These are phyloP conservation scores for Pichia nanzhaoensis DNA, from an alignment of 805 yeast species.

Conservation along the genomic window DNA sequence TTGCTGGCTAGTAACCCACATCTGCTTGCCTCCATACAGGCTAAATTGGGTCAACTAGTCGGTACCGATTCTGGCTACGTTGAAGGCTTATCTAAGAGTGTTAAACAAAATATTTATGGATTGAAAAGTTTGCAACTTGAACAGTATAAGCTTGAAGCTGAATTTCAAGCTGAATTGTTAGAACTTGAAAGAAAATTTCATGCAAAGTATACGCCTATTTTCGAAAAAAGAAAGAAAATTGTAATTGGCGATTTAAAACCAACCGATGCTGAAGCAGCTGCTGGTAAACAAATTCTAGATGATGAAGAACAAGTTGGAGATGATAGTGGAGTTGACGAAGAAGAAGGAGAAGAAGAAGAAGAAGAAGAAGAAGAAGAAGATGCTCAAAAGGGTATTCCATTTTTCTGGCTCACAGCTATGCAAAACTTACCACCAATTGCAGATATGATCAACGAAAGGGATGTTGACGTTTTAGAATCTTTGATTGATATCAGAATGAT, in stretches of 20 bases:
- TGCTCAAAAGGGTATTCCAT: conserved; percentile 70
- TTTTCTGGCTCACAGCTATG: conserved; percentile 94
- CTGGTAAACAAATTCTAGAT: conserved; percentile 67
- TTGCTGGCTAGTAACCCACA: conserved; percentile 63
- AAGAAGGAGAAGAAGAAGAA: conserved; percentile 37
- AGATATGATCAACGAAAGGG: conserved; percentile 84
- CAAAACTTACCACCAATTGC: conserved; percentile 77
- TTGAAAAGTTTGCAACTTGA: conserved; percentile 74
- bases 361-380: conserved; percentile 36
- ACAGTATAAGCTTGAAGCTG: conserved; percentile 79
- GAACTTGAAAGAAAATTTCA: conserved; percentile 79
- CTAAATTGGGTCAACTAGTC: conserved; percentile 73
- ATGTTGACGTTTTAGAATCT: conserved; percentile 69
- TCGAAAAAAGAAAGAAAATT: conserved; percentile 63
- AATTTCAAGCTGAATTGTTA: conserved; percentile 83
- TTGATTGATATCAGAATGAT: conserved; percentile 69
- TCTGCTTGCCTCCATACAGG: conserved; percentile 80
- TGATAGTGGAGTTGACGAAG: conserved; percentile 33
- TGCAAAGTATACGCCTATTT: conserved; percentile 67
- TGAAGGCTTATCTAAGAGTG: conserved; percentile 61
- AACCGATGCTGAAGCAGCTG: conserved; percentile 64
- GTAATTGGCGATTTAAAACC: conserved; percentile 74
- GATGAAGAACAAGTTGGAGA: conserved; percentile 28
- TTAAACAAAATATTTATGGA: conserved; percentile 72
- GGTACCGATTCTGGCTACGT: conserved; percentile 88